These are phyloP conservation scores for Irpex rosettiformis DNA, from an alignment of 1,284 basidiomycete genomes.

Conservation along the genomic window DNA sequence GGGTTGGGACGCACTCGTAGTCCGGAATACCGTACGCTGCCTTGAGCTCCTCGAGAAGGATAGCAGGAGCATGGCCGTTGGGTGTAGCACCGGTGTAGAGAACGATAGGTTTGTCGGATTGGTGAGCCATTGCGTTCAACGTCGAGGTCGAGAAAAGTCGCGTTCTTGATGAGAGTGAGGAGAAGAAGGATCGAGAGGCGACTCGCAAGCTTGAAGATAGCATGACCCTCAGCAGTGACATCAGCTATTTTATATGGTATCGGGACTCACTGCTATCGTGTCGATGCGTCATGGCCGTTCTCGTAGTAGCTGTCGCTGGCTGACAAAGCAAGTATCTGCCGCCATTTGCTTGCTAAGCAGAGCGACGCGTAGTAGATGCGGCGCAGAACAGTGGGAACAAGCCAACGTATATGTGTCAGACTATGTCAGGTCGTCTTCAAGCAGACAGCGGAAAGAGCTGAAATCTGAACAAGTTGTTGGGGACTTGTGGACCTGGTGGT, in stretches of 20 bases:
- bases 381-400: no score
- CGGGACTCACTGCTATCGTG: neutral
- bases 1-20: neutral
- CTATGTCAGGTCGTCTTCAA: no score
- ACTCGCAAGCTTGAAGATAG: neutral
- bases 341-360: neutral
- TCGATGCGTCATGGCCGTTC: neutral
- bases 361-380: no score
- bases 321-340: no score
- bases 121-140: neutral
- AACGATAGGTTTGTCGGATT: constrained; percentile 35
- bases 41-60: constrained; percentile 31
- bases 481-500: no score
- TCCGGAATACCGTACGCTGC: neutral
- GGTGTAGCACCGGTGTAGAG: constrained; percentile 62
- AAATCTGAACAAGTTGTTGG: no score
- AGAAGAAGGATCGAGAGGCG: neutral
- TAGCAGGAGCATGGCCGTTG: constrained; percentile 51
- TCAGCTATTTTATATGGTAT: neutral
- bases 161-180: neutral
- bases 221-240: neutral
- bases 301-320: neutral
- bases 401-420: no score
- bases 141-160: neutral
- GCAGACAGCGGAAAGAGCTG: no score